Base-by-base conservation (phyloP, 352 stramenopile genomes). In the Pythium biforme region DNA sequence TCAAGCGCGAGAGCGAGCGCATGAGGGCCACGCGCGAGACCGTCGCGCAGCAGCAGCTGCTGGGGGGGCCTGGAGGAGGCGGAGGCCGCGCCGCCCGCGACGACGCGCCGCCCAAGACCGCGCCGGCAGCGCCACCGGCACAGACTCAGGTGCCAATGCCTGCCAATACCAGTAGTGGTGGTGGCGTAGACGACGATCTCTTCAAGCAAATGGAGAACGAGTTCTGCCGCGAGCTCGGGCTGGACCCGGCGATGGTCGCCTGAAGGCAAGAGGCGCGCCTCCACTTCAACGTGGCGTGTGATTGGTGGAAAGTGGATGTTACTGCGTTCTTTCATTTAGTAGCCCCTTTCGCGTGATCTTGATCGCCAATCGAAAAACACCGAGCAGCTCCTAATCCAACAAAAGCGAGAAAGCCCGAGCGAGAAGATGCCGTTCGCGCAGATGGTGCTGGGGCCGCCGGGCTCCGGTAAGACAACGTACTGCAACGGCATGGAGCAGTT, bases 401-500 rank as follows among this genome's bases (percentile, higher is more conserved):
- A 47, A 47, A n/a, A 14, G 26, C 9, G n/a, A n/a, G n/a, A n/a
- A n/a, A n/a, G n/a, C n/a, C n/a, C n/a, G n/a, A n/a, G n/a, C n/a
- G n/a, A n/a, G n/a, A 34, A 12, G 19, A 90, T 92, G 83, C 81
- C 83, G 64, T 92, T 89, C 66, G 83, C 75, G 59, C 83, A 92
- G 66, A 77, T 90, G 59, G 76, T 92, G 64, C 67, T 90, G 34
- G 83, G 83, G 1, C 83, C 83, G 55, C 83, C 83, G 62, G 84
- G 83, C 54, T 96, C 87, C 3, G 97, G 97, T 54, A 99, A 99
- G 78, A 99, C 94, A 20, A 99, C 97, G 37, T 99, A 99, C 77
- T 99, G 96, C 80, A 97, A 98, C 67, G 92, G 90, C 39, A 98
- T 99, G 80, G 92, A 99, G 81, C 81, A 99, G 72, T 97, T 96